Evolutionary conservation across 352 stramenopile genomes (phyloP), one percentile per base, ranked within the genome.

Genomic region (Pelagophyceae sp.): DNA sequence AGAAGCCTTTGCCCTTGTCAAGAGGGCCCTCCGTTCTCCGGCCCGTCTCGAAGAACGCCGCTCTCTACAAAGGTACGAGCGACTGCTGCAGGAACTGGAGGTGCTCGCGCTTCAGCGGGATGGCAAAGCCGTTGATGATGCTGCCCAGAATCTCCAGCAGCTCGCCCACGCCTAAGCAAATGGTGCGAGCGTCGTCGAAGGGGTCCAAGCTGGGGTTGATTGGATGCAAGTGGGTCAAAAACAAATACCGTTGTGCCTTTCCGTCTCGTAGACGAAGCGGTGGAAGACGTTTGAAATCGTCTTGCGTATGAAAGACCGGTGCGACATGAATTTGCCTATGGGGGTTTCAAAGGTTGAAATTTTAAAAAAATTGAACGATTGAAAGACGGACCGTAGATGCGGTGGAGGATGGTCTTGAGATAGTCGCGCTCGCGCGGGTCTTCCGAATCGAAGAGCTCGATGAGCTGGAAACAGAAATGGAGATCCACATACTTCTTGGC

Each of bases 101-200:
- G 85, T 99, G 96, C 83, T 99, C 96, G 40, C 93, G 90, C 79
- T 98, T 98, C 38, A 99, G 86, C n/a, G 96, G 96, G 85, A 98
- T 96, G 27, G 96, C 96, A 84, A 99, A 99, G 0, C 96, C 96
- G 83, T 99, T 99, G 79, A 99, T 99, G 83, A 99, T 99, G 78
- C 87, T 96, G 51, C 94, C 96, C 15, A 99, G 82, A 82, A 99
- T 99, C 86, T 99, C 96, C 33, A 99, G 88, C 61, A 99, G 85
- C 82, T 99, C 95, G 35, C 92, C 94, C 76, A 99, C 93, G 63
- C 96, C n/a, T n/a, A n/a, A n/a, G n/a, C n/a, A n/a, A n/a, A n/a
- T n/a, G n/a, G n/a, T n/a, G n/a, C n/a, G n/a, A n/a, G n/a, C n/a
- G n/a, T n/a, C n/a, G n/a, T n/a, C n/a, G n/a, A 92, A n/a, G n/a